Base-by-base conservation (phyloP, 371 early-diverging fungal genomes). In the Apophysomyces elegans region DNA sequence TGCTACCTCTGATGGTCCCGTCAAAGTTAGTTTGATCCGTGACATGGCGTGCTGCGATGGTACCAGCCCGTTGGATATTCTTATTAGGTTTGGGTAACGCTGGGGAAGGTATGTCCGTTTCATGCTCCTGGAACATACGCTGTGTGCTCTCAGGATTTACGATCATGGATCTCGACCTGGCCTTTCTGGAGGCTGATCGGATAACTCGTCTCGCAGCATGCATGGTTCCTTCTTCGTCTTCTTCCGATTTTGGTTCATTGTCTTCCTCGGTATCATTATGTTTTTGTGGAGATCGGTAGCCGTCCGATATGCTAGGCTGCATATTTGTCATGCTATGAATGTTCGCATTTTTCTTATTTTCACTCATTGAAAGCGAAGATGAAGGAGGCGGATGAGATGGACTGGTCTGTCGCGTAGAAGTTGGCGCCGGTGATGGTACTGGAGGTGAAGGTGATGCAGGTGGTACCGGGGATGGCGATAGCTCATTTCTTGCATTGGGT, bases 171-270 rank as follows among this genome's bases (percentile, higher is more conserved):
- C 68, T 41, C 21, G 72, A 68, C 7, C 69, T 69, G 26, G 69
- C 65, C 54, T 75, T 75, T 36, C 69, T 46, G 1, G 75, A 71
- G 1, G 75, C 72, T 41, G 72, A 66, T 4, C 69, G 63, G 54
- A 75, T 71, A 13, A 66, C 44, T 21, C 61, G 62, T 16, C 69
- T 62, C 11, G 75, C 70, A 2, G 65, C 68, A 0, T 62, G 32
- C 4, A 67, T 68, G 7, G 65, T 59, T 46, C 69, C 66, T 37
- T 62, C 50, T 7, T 44, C n/a, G 21, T 44, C 41, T 18, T 64
- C 57, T 7, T 45, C 46, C 16, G n/a, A 18, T 16, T 45, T 45
- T 21, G 43, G 39, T 14, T n/a, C 26, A 35, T 14, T 18, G 18
- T 13, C 32, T 26, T 13, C 14, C 14, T n/a, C 26, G 8, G 39